Percentiles rank a stretch among this genome's conserved stretches.
phyloP scores from a whole-genome alignment of 2,329 filamentous ascomycete species.

The Paecilomyces niveus region DNA sequence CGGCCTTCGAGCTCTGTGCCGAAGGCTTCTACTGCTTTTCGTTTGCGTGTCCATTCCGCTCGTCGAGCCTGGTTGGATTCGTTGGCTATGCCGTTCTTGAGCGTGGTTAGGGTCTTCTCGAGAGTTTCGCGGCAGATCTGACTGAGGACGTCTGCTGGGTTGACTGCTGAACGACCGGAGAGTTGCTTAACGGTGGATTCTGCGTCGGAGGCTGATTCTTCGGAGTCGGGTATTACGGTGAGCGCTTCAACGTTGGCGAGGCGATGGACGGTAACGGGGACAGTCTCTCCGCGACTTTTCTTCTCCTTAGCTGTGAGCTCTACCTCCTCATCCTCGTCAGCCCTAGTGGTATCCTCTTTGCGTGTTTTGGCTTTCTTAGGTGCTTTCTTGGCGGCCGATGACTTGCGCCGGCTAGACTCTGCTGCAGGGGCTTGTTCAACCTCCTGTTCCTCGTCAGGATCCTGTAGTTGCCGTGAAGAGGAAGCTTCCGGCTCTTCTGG shows the following conservation, averaged over 20 bases:
- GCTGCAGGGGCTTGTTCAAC: background rate
- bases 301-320: slow-evolving; percentile 6
- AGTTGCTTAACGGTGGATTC: slow-evolving; percentile 21
- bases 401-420: slow-evolving; percentile 3
- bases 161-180: slow-evolving; percentile 27
- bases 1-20: slow-evolving; percentile 42
- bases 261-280: slow-evolving; percentile 36
- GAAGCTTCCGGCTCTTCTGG: slow-evolving; percentile 4
- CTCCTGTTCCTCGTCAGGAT: background rate
- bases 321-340: slow-evolving; percentile 1
- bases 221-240: slow-evolving; percentile 9
- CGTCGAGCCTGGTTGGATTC: slow-evolving; percentile 32
- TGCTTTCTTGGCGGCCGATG: slow-evolving; percentile 6
- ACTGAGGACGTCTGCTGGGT: slow-evolving; percentile 45
- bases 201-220: slow-evolving; percentile 18
- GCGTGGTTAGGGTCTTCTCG: slow-evolving; percentile 36
- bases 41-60: slow-evolving; percentile 36
- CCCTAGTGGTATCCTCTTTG: background rate
- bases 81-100: slow-evolving; percentile 34
- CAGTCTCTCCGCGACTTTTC: slow-evolving; percentile 25
- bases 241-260: slow-evolving; percentile 28
- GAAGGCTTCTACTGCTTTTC: slow-evolving; percentile 43
- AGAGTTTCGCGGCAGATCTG: slow-evolving; percentile 46
- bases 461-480: slow-evolving; percentile 5
- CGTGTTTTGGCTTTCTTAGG: slow-evolving; percentile 2